Evolutionary conservation across 148 eudicot species (phyloP).

Genomic region (Rhododendron williamsianum): DNA sequence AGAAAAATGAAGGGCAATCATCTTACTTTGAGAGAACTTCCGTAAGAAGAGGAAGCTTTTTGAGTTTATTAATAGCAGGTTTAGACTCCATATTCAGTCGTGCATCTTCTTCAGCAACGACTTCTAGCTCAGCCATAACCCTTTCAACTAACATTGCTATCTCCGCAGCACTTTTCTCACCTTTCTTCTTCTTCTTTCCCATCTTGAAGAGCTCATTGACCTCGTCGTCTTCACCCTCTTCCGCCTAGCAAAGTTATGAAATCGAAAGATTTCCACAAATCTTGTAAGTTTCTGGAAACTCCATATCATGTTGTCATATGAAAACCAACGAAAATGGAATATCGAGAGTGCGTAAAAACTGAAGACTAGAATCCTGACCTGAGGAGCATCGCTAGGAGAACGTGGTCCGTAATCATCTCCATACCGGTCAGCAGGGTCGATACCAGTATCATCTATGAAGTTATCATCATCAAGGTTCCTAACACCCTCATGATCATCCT

Average conservation of each 20-base stretch:
- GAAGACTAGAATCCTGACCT: slow-evolving; percentile 32
- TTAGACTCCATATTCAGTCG: slow-evolving; percentile 58
- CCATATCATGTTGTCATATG: background rate
- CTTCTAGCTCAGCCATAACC: slow-evolving; percentile 94
- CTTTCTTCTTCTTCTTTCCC: slow-evolving; percentile 89
- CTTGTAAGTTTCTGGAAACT: slow-evolving; percentile 3
- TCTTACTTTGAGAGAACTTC: slow-evolving; percentile 87
- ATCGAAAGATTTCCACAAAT: background rate
- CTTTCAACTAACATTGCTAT: slow-evolving; percentile 78
- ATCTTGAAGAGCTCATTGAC: slow-evolving; percentile 59
- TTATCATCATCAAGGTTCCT: slow-evolving; percentile 80
- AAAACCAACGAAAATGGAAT: background rate
- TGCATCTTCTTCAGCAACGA: slow-evolving; percentile 93
- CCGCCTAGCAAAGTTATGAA: slow-evolving; percentile 39
- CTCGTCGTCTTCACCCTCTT: slow-evolving; percentile 89
- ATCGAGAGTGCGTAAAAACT: background rate
- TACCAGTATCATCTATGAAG: slow-evolving; percentile 86
- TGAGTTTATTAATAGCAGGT: slow-evolving; percentile 95
- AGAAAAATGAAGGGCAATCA: background rate
- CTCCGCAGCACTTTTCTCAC: slow-evolving; percentile 90
- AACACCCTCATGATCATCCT: slow-evolving; percentile 78
- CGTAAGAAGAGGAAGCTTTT: slow-evolving; percentile 78
- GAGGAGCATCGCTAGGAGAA: slow-evolving; percentile 79
- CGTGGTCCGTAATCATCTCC: slow-evolving; percentile 60
- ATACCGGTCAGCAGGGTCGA: slow-evolving; percentile 76